These are phyloP conservation scores for Exophiala mesophila DNA, from an alignment of 2,329 filamentous ascomycete genomes.

Conservation along the genomic window DNA sequence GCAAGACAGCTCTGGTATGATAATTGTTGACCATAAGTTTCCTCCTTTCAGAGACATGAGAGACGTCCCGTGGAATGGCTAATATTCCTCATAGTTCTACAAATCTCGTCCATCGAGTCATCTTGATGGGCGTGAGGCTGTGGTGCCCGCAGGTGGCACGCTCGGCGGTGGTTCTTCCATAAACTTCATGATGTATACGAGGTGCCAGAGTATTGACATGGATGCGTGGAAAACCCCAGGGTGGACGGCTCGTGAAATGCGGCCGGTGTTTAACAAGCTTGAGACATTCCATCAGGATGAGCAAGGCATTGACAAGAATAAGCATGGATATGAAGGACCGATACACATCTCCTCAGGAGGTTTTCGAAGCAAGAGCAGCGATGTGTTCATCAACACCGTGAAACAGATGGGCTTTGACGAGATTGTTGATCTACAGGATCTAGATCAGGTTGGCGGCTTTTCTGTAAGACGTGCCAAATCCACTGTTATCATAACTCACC, in stretches of 20 bases:
- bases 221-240: slow-evolving; percentile 46
- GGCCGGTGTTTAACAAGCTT: slow-evolving; percentile 13
- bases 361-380: no score
- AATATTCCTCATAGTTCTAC: no score
- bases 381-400: slow-evolving; percentile 48
- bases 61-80: no score
- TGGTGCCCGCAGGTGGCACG: no score
- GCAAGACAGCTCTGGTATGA: no score
- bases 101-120: no score
- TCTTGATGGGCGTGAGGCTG: no score
- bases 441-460: slow-evolving; percentile 33
- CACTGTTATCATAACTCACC: no score
- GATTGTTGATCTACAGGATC: slow-evolving; percentile 51
- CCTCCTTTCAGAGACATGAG: no score
- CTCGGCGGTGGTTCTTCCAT: slow-evolving; percentile 60
- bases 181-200: slow-evolving; percentile 53
- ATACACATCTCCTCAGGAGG: slow-evolving; percentile 39
- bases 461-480: no score
- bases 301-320: slow-evolving; percentile 1
- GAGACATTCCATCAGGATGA: slow-evolving; percentile 7
- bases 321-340: slow-evolving; percentile 10
- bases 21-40: no score
- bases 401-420: slow-evolving; percentile 47
- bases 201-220: slow-evolving; percentile 32
- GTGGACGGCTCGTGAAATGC: slow-evolving; percentile 8